Conservation (phyloP, 73 alveolate species). For the Tetrahymena malaccensis region DNA sequence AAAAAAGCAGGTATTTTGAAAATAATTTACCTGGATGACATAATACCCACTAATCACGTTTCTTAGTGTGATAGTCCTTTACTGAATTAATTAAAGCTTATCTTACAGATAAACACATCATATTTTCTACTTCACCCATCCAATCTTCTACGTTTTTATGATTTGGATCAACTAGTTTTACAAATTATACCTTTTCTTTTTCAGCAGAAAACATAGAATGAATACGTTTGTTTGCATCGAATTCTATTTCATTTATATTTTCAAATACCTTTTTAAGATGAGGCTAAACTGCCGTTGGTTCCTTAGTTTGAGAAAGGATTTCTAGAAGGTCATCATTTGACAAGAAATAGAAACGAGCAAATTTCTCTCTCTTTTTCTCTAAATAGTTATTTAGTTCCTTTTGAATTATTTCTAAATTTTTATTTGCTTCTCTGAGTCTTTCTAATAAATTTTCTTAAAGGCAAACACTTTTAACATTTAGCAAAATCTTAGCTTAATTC, state of each 20-base stretch:
- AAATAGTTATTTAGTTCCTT: conserved; percentile 89
- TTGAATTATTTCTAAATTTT: conserved; percentile 89
- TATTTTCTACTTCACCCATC: conserved; percentile 99
- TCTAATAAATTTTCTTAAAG: conserved; percentile 94
- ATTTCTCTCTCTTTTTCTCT: conserved; percentile 91
- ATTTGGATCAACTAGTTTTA: conserved; percentile 83
- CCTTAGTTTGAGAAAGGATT: conserved; percentile 93
- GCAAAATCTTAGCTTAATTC: conserved; percentile 85
- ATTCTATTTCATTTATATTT: conserved; percentile 83
- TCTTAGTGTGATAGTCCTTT: conserved; percentile 82
- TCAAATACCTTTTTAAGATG: conserved; percentile 88
- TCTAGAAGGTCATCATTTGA: conserved; percentile 94
- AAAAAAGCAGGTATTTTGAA: neutral
- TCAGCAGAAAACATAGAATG: conserved; percentile 73
- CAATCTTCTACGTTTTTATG: conserved; percentile 98
- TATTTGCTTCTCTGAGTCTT: conserved; percentile 96
- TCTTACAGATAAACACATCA: conserved; percentile 95
- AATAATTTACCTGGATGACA: conserved; percentile 77
- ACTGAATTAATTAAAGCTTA: conserved; percentile 68
- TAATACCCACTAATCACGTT: conserved; percentile 97
- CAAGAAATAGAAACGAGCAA: conserved; percentile 96
- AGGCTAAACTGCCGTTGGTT: conserved; percentile 68
- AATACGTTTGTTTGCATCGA: conserved; percentile 67
- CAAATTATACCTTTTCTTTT: conserved; percentile 73
- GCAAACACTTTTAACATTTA: conserved; percentile 84